phyloP scores from a whole-genome alignment of 306 rosid genomes.

The Rosa rugosa region DNA sequence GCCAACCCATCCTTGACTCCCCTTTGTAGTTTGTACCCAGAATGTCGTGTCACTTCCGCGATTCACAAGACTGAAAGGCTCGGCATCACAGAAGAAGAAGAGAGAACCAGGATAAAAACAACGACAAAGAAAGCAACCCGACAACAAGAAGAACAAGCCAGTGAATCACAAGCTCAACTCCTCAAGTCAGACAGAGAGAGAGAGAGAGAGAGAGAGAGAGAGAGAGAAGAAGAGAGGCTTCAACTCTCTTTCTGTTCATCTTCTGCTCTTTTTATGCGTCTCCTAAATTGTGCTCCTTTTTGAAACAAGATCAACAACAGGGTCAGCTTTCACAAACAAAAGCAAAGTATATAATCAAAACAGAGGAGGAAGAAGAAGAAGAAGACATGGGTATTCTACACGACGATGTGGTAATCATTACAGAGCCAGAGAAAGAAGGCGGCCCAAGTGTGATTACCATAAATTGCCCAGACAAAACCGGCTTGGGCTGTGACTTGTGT shows the following conservation, averaged over 20 bases:
- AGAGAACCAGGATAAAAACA: neutral
- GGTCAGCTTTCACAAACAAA: neutral
- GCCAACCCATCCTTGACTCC: too few species aligned
- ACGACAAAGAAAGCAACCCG: slow-evolving; percentile 14
- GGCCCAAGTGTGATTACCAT: slow-evolving; percentile 77
- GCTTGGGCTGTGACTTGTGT: slow-evolving; percentile 92
- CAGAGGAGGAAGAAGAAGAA: slow-evolving; percentile 18
- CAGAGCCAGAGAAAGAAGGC: slow-evolving; percentile 57
- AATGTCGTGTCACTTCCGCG: neutral
- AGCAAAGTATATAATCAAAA: neutral
- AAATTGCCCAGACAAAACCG: slow-evolving; percentile 94
- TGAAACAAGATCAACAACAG: neutral
- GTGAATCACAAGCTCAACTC: slow-evolving; percentile 20
- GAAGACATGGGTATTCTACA: slow-evolving; percentile 65
- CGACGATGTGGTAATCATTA: slow-evolving; percentile 79
- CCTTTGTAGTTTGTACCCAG: neutral
- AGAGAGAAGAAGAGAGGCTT: slow-evolving; percentile 12
- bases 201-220: slow-evolving; percentile 12
- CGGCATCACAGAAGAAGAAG: neutral
- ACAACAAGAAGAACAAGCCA: slow-evolving; percentile 14
- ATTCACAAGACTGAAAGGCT: neutral
- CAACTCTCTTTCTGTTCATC: slow-evolving; percentile 14
- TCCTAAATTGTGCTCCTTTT: slow-evolving; percentile 10
- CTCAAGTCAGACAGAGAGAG: neutral
- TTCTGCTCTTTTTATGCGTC: neutral